Evolutionary conservation across 352 stramenopile species (phyloP).

Genomic region (Blastocystis sp.): DNA sequence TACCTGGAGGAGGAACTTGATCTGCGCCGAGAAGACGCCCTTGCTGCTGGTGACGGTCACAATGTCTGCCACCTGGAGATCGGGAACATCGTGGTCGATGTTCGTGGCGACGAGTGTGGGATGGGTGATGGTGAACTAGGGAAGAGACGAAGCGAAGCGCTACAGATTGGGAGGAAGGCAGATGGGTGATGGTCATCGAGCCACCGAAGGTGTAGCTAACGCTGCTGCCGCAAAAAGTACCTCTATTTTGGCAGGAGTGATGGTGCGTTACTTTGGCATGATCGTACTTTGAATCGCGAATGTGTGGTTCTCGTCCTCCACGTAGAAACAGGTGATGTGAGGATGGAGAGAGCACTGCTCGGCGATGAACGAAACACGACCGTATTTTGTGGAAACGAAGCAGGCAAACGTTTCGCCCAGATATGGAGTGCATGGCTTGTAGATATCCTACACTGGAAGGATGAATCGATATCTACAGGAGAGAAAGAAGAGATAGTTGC

Average conservation of each 20-base stretch:
- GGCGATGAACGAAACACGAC: neutral
- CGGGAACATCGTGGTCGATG: neutral
- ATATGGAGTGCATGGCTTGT: constrained; percentile 1
- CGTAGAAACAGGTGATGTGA: neutral
- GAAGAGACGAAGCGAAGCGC: neutral
- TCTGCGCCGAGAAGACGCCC: neutral
- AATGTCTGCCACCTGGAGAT: neutral
- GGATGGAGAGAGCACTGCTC: constrained; percentile 24
- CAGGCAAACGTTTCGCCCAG: constrained; percentile 41
- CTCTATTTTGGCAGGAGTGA: neutral
- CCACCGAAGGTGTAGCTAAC: neutral
- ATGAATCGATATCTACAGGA: neutral
- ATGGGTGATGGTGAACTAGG: neutral
- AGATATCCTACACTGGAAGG: neutral
- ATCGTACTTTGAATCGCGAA: neutral
- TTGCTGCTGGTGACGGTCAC: neutral
- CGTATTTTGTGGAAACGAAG: neutral
- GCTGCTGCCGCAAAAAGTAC: constrained; percentile 27
- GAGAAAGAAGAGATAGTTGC: neutral
- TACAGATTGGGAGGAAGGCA: neutral
- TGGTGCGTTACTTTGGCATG: neutral
- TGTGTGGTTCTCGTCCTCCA: neutral
- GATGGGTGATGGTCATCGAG: neutral
- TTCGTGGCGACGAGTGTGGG: neutral
- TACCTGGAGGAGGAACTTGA: neutral